Evolutionary conservation across 1,284 basidiomycete species (phyloP), one percentile per base, ranked within the genome.

Genomic region (Cutaneotrichosporon cutaneum): DNA sequence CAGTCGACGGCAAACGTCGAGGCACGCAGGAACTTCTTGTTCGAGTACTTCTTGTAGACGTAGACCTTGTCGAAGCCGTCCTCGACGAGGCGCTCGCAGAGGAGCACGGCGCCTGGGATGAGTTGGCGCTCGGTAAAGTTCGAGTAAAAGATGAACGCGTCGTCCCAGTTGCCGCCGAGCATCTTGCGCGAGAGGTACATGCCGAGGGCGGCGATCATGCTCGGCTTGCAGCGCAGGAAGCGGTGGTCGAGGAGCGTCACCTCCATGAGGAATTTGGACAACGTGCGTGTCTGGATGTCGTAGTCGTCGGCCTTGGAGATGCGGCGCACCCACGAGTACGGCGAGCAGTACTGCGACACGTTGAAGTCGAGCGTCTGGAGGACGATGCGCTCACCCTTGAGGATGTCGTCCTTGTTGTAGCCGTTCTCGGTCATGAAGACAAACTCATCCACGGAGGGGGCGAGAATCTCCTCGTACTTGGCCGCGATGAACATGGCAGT

Each of bases 261-360:
- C 81, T 99, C 96, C 75, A 94, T 95, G 76, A 99, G 81, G 84
- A 97, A 99, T 81, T 99, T 99, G 83, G 91, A 90, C 60, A 99
- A 82, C 13, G 96, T 99, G 63, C 96, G 84, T 7, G 95, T 99
- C 79, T 97, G 95, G 71, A 99, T 89, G 77, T 99, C 94, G 78
- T 99, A 99, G 80, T 97, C 92, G 81, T 99, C 96, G 30, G 96
- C 96, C 80, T 95, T 97, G 83, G 92, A 95, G 80, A 99, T 99
- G 72, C 90, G 89, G 68, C 96, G 88, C 83, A 99, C 94, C 96
- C 96, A 99, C 76, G 91, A 94, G 82, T 99, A 99, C 2, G 96
- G 96, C 53, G 95, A 96, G 82, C 96, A 99, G 82, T 99, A 99
- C 61, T 93, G 88, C 61, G 94, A 98, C 75, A 99, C 79, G 79